Conservation (phyloP, 192 early-diverging fungal genomes). For the Lobosporangium transversale region DNA sequence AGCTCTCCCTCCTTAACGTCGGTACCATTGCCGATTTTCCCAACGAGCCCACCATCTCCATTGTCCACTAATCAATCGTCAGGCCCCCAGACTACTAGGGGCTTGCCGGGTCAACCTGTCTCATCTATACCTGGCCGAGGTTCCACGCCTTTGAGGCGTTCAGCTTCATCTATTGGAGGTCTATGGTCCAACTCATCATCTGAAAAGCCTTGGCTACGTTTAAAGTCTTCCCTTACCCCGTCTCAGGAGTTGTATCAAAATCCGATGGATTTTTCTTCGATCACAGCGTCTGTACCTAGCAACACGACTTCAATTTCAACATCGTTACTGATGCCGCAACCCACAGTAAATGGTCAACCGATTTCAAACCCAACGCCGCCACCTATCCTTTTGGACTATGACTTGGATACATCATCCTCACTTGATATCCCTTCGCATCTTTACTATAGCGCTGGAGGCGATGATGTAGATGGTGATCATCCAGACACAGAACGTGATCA, state of each 20-base stretch:
- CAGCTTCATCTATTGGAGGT: background rate
- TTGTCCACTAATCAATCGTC: background rate
- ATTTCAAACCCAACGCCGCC: slow-evolving; percentile 33
- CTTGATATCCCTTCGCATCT: slow-evolving; percentile 32
- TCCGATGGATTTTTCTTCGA: background rate
- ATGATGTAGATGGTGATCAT: slow-evolving; percentile 46
- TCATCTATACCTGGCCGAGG: slow-evolving; percentile 15
- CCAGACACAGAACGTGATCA: slow-evolving; percentile 4
- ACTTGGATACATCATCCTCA: slow-evolving; percentile 18
- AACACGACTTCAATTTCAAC: slow-evolving; percentile 15
- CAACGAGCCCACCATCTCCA: slow-evolving; percentile 1
- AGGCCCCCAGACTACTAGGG: slow-evolving; percentile 2
- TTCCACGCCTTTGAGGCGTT: slow-evolving; percentile 3
- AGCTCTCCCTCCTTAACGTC: slow-evolving; percentile 43
- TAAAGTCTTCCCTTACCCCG: slow-evolving; percentile 1
- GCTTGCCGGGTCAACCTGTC: background rate
- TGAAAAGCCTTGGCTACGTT: slow-evolving; percentile 27
- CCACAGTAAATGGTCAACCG: slow-evolving; percentile 17
- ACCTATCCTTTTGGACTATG: slow-evolving; percentile 32
- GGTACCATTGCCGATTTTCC: slow-evolving; percentile 9
- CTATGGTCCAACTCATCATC: background rate
- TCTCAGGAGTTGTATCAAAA: slow-evolving; percentile 9
- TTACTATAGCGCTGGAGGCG: slow-evolving; percentile 45
- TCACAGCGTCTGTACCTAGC: slow-evolving; percentile 6
- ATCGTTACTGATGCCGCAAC: slow-evolving; percentile 17